Conservation (phyloP, 495 filamentous ascomycete species). For the Penicillium samsonianum region DNA sequence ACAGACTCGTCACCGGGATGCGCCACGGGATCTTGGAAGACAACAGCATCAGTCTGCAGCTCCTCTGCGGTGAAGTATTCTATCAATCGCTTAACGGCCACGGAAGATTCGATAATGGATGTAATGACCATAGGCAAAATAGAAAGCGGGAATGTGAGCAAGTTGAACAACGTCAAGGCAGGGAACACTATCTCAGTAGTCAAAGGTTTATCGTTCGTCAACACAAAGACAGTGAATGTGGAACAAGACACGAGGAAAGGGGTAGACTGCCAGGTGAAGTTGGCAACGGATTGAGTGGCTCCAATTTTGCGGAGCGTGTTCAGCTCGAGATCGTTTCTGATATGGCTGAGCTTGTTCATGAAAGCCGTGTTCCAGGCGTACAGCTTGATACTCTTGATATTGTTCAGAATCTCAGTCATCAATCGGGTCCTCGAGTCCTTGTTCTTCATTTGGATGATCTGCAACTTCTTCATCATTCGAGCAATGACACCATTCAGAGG, state of each 20-base stretch:
- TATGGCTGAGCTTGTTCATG: constrained; percentile 93
- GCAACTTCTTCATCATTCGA: constrained; percentile 86
- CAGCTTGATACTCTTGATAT: constrained; percentile 99
- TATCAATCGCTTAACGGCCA: constrained; percentile 85
- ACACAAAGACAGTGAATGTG: constrained; percentile 92
- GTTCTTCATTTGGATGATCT: constrained; percentile 98
- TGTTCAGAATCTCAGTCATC: constrained; percentile 98
- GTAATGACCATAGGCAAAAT: constrained; percentile 98
- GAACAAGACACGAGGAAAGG: constrained; percentile 98
- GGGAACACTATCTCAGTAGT: constrained; percentile 97
- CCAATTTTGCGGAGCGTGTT: constrained; percentile 96
- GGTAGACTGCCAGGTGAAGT: constrained; percentile 99
- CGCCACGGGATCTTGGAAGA: constrained; percentile 62
- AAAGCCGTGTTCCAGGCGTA: constrained; percentile 98
- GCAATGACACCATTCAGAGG: constrained; percentile 95
- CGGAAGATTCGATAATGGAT: constrained; percentile 90
- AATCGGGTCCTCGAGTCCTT: constrained; percentile 92
- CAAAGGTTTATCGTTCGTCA: constrained; percentile 75
- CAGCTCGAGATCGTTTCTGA: constrained; percentile 92
- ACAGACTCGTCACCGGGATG: constrained; percentile 83
- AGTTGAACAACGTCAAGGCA: constrained; percentile 86
- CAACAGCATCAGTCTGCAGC: constrained; percentile 81
- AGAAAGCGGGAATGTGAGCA: constrained; percentile 92
- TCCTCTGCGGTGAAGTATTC: constrained; percentile 87
- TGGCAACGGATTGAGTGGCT: constrained; percentile 87